Evolutionary conservation across 2,329 filamentous ascomycete species (phyloP).

Genomic region (Penicillium expansum): DNA sequence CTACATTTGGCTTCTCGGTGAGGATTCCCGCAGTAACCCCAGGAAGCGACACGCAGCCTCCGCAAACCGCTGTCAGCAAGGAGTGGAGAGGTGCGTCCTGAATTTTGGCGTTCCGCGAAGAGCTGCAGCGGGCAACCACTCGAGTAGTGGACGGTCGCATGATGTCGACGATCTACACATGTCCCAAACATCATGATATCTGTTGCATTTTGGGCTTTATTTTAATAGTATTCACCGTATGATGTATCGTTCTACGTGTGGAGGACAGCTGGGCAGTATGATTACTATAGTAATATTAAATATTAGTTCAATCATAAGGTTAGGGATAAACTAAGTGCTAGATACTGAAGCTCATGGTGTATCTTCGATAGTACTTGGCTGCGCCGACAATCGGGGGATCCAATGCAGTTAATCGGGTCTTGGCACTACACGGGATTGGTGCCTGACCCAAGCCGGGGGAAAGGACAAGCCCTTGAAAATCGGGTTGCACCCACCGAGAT

Average conservation of each 20-base stretch:
- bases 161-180: neutral
- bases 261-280: neutral
- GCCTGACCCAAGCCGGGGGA: slow-evolving; percentile 2
- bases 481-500: neutral
- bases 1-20: slow-evolving; percentile 6
- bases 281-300: neutral
- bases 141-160: neutral
- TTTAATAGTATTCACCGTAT: neutral
- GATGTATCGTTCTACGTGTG: neutral
- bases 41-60: neutral
- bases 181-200: neutral
- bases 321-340: neutral
- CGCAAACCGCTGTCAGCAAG: neutral
- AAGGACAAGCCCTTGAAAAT: neutral
- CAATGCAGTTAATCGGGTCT: slow-evolving; percentile 2
- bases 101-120: neutral
- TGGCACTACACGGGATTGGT: slow-evolving; percentile 6
- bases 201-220: neutral
- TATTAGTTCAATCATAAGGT: neutral
- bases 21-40: neutral
- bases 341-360: neutral
- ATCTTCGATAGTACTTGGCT: neutral
- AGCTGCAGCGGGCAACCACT: neutral
- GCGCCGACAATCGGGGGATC: slow-evolving; percentile 6
- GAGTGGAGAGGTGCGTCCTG: neutral